Conservation (phyloP, 2,329 filamentous ascomycete genomes). For the Monascus ruber region DNA sequence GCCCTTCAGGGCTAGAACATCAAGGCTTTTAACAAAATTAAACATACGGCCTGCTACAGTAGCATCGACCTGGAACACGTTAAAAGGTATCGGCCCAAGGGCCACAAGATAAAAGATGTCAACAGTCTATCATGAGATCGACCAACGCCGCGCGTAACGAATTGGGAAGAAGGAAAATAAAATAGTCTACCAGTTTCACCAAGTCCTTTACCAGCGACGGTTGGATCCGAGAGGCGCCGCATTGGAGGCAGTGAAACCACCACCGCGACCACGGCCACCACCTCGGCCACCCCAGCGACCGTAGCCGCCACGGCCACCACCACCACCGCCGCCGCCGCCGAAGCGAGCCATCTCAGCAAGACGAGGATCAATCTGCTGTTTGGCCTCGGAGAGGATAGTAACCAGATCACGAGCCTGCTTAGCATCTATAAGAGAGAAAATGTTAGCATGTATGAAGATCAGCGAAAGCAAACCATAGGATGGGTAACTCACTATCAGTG, state of each 20-base stretch:
- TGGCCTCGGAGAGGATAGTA: constrained; percentile 82
- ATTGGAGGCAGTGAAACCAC: constrained; percentile 47
- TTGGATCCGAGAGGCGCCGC: constrained; percentile 44
- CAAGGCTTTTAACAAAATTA: no score
- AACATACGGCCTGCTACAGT: no score
- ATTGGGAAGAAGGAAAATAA: constrained; percentile 19
- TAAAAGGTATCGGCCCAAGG: no score
- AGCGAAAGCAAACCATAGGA: constrained; percentile 1
- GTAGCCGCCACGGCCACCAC: constrained; percentile 55
- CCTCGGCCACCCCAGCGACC: constrained; percentile 52
- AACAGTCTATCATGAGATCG: constrained; percentile 27
- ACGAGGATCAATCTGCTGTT: constrained; percentile 94
- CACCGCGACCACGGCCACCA: constrained; percentile 38
- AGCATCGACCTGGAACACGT: no score
- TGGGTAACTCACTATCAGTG: constrained; percentile 75
- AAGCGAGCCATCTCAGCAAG: constrained; percentile 94
- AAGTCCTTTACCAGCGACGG: constrained; percentile 43
- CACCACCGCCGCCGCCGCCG: constrained; percentile 66
- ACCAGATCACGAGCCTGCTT: constrained; percentile 97
- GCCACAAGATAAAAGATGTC: constrained; percentile 16
- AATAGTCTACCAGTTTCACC: constrained; percentile 19
- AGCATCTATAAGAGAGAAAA: constrained; percentile 46
- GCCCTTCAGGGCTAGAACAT: no score
- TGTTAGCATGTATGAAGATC: neutral
- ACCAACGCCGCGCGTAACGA: constrained; percentile 27